Conservation (phyloP, 106 monocot genomes). For the Triglochin maritima region DNA sequence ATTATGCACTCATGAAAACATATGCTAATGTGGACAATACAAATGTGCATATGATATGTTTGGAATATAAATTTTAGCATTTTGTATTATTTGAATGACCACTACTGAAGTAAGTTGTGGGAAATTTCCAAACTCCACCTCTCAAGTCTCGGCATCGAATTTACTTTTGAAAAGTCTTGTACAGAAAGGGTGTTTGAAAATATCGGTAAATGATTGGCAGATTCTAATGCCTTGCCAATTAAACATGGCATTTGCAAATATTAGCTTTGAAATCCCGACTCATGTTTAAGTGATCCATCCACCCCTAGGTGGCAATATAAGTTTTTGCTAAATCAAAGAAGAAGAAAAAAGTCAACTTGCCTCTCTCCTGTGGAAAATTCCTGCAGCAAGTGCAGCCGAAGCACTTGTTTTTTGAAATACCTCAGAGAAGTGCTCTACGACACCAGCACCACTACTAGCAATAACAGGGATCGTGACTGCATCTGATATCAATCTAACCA, state of each 20-base stretch:
- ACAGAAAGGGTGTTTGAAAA: background rate
- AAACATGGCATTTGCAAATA: background rate
- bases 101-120: too few species aligned
- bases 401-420: constrained; percentile 88
- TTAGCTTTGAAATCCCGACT: too few species aligned
- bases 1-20: too few species aligned
- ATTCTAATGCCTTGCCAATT: background rate
- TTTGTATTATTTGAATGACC: too few species aligned
- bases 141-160: too few species aligned
- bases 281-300: too few species aligned
- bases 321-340: background rate
- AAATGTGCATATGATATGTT: too few species aligned
- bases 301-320: too few species aligned
- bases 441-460: constrained; percentile 95
- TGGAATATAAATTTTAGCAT: too few species aligned
- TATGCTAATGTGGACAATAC: too few species aligned
- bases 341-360: constrained; percentile 23
- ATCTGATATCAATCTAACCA: constrained; percentile 74
- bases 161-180: background rate
- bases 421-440: constrained; percentile 73
- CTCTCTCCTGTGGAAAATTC: constrained; percentile 98
- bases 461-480: constrained; percentile 90
- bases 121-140: too few species aligned
- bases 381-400: constrained; percentile 95
- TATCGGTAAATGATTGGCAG: background rate